These are phyloP conservation scores for Exsudoporus frostii DNA, from an alignment of 768 basidiomycete genomes.

Conservation along the genomic window DNA sequence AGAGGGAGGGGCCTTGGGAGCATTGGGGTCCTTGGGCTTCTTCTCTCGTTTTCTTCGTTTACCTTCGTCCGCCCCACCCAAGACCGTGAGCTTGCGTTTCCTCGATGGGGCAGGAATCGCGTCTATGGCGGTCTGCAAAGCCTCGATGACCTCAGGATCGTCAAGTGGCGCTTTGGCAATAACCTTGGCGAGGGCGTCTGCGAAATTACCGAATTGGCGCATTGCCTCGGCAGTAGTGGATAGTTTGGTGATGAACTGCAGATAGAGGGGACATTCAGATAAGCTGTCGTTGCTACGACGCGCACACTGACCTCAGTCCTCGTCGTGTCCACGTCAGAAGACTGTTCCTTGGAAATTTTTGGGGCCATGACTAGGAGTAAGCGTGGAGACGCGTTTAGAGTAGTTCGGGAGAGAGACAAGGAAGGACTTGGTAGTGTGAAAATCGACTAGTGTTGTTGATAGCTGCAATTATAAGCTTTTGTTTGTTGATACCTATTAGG, in stretches of 20 bases:
- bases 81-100: constrained; percentile 49
- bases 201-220: constrained; percentile 58
- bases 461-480: constrained; percentile 38
- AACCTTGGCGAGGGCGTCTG: constrained; percentile 56
- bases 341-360: constrained; percentile 24
- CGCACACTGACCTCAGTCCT: constrained; percentile 30
- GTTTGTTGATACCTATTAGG: constrained; percentile 39
- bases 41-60: constrained; percentile 42
- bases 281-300: constrained; percentile 6
- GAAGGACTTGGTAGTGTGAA: constrained; percentile 39
- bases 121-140: constrained; percentile 30
- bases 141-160: constrained; percentile 28
- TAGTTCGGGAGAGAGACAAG: constrained; percentile 31
- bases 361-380: constrained; percentile 21
- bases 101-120: constrained; percentile 33
- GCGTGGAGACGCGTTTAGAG: constrained; percentile 27
- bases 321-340: constrained; percentile 25
- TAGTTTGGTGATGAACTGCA: constrained; percentile 55
- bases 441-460: constrained; percentile 38
- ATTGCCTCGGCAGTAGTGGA: constrained; percentile 57
- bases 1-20: constrained; percentile 89
- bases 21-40: constrained; percentile 83
- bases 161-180: constrained; percentile 39
- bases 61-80: constrained; percentile 36
- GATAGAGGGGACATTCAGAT: constrained; percentile 23